Evolutionary conservation across 306 rosid species (phyloP).

Genomic region (Corylus heterophylla): DNA sequence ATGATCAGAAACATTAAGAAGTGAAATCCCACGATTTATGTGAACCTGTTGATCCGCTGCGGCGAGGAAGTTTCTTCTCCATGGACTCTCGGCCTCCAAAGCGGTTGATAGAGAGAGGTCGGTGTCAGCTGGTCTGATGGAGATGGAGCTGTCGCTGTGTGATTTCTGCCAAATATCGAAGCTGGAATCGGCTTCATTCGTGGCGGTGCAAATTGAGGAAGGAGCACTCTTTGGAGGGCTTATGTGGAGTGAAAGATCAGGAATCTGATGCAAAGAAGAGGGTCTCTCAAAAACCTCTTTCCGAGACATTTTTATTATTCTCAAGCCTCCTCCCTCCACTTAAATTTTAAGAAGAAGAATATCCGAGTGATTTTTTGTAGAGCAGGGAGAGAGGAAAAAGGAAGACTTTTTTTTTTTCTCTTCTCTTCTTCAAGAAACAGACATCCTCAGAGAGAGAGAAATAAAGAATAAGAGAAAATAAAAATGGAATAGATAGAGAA

Average conservation of each 20-base stretch:
- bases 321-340: constrained; percentile 7
- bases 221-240: constrained; percentile 68
- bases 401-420: constrained; percentile 20
- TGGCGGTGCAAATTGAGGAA: constrained; percentile 43
- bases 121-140: constrained; percentile 40
- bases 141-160: constrained; percentile 49
- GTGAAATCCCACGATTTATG: constrained; percentile 31
- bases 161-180: constrained; percentile 62
- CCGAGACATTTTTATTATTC: constrained; percentile 43
- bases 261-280: constrained; percentile 49
- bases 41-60: constrained; percentile 4
- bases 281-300: constrained; percentile 26
- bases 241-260: constrained; percentile 86
- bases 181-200: constrained; percentile 34
- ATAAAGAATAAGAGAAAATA: constrained; percentile 20
- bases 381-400: constrained; percentile 15
- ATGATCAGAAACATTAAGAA: constrained; percentile 23
- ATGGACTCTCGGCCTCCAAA: constrained; percentile 49
- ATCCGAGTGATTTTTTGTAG: neutral
- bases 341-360: neutral
- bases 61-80: constrained; percentile 35
- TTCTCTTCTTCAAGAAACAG: constrained; percentile 51
- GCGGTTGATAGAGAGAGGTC: constrained; percentile 47
- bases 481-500: constrained; percentile 26
- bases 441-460: constrained; percentile 43